Evolutionary conservation across 768 basidiomycete species (phyloP).

Genomic region (Collybiopsis luxurians): DNA sequence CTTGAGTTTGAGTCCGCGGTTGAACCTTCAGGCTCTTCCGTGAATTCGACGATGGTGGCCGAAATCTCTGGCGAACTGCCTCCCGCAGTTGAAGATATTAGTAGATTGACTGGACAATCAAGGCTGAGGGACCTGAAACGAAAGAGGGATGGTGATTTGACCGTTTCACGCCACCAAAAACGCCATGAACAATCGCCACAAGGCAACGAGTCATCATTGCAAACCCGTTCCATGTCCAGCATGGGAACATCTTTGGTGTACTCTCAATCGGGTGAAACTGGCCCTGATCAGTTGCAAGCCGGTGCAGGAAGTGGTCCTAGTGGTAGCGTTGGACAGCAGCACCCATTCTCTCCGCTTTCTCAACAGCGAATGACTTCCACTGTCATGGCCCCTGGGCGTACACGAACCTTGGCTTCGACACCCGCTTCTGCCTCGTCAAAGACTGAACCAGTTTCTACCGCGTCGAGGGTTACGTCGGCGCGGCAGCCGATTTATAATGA

Average conservation of each 20-base stretch:
- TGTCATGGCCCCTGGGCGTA: slow-evolving; percentile 10
- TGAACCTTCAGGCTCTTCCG: too few relatives aligned
- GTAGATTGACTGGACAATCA: too few relatives aligned
- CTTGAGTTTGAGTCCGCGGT: too few relatives aligned
- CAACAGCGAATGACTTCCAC: slow-evolving; percentile 25
- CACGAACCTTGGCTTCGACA: slow-evolving; percentile 19
- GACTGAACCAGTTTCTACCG: slow-evolving; percentile 20
- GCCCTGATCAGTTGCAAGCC: slow-evolving; percentile 11
- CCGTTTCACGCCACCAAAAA: too few relatives aligned
- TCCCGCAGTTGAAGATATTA: too few relatives aligned
- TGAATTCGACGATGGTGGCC: too few relatives aligned
- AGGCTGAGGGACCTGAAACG: too few relatives aligned
- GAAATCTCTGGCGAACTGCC: too few relatives aligned
- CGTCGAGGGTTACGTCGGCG: too few relatives aligned
- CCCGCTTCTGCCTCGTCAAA: slow-evolving; percentile 21
- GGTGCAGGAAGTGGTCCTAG: slow-evolving; percentile 11
- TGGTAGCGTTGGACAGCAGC: too few relatives aligned
- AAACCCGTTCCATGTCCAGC: slow-evolving; percentile 19
- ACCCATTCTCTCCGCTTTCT: slow-evolving; percentile 17
- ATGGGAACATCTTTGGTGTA: slow-evolving; percentile 25
- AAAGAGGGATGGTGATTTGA: too few relatives aligned
- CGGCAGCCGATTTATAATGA: slow-evolving; percentile 37
- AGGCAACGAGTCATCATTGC: slow-evolving; percentile 4
- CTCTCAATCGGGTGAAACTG: slow-evolving; percentile 14
- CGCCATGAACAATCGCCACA: too few relatives aligned